Evolutionary conservation across 2,329 filamentous ascomycete species (phyloP).

Genomic region (Fusarium coffeatum): DNA sequence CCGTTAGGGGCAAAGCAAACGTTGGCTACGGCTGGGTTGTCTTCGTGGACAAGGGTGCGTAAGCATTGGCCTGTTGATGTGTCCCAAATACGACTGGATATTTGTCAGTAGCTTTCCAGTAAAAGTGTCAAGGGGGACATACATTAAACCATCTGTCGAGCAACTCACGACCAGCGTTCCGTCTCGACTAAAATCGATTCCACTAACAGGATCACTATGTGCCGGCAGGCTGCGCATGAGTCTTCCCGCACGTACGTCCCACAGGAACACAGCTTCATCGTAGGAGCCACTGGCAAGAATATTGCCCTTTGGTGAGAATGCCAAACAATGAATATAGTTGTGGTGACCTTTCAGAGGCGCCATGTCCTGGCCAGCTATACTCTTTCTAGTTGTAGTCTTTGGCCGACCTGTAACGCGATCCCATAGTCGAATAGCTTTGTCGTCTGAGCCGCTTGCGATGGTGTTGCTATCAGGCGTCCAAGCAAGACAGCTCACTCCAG

Average conservation of each 20-base stretch:
- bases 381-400: conserved; percentile 58
- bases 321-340: conserved; percentile 94
- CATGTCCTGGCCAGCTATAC: conserved; percentile 55
- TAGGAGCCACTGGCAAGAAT: conserved; percentile 96
- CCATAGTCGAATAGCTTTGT: conserved; percentile 96
- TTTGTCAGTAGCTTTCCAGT: conserved; percentile 29
- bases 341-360: conserved; percentile 84
- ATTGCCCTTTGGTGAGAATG: conserved; percentile 98
- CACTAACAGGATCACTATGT: conserved; percentile 93
- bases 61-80: conserved; percentile 94
- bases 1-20: conserved; percentile 96
- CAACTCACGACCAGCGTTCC: conserved; percentile 93
- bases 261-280: conserved; percentile 96
- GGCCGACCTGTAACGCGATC: conserved; percentile 73
- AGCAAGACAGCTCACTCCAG: conserved; percentile 90
- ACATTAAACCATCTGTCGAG: conserved; percentile 90
- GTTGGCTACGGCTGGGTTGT: conserved; percentile 88
- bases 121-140: conserved; percentile 48
- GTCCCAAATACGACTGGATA: conserved; percentile 85
- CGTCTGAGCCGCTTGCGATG: conserved; percentile 91
- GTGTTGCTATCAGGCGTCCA: conserved; percentile 92
- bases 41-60: conserved; percentile 94
- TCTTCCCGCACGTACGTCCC: conserved; percentile 90
- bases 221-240: conserved; percentile 92
- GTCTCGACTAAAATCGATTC: conserved; percentile 92